Evolutionary conservation across 1,284 basidiomycete species (phyloP).

Genomic region (Entoloma clypeatum): DNA sequence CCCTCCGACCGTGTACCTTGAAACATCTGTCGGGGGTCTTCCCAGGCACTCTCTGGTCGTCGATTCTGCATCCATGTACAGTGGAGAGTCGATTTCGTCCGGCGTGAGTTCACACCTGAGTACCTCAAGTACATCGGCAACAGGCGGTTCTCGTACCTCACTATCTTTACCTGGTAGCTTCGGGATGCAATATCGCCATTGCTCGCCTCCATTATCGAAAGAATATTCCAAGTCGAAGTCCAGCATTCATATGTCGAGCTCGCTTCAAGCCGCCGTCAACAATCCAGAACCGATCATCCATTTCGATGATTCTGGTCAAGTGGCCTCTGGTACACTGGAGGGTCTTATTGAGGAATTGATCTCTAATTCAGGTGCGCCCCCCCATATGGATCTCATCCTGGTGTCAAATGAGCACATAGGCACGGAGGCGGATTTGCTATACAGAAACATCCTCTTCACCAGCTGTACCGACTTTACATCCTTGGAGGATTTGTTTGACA

Average conservation of each 20-base stretch:
- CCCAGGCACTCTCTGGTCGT: too few relatives aligned
- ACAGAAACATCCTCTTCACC: constrained; percentile 35
- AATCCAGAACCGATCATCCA: constrained; percentile 27
- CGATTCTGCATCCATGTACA: too few relatives aligned
- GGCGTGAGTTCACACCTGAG: too few relatives aligned
- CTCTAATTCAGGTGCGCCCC: constrained; percentile 29
- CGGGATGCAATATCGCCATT: constrained; percentile 6
- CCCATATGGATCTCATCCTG: background rate
- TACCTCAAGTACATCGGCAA: background rate
- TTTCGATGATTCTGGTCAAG: constrained; percentile 24
- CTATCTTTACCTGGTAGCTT: constrained; percentile 12
- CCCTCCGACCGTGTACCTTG: too few relatives aligned
- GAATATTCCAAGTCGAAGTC: constrained; percentile 17
- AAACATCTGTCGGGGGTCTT: too few relatives aligned
- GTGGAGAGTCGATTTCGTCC: too few relatives aligned
- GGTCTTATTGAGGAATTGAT: constrained; percentile 38
- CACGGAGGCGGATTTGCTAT: constrained; percentile 30
- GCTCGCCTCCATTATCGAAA: constrained; percentile 7
- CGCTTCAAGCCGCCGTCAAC: constrained; percentile 24
- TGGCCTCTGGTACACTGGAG: constrained; percentile 38
- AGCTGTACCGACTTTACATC: constrained; percentile 39
- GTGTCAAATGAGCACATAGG: too few relatives aligned
- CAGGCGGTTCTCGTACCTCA: constrained; percentile 14
- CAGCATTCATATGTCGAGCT: constrained; percentile 15
- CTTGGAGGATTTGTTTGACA: constrained; percentile 33